A percentile compares a stretch with the other conserved stretches of the same genome.
Evolutionary conservation across 1,284 basidiomycete species (phyloP).

Genomic region (Ceratobasidium sp.): DNA sequence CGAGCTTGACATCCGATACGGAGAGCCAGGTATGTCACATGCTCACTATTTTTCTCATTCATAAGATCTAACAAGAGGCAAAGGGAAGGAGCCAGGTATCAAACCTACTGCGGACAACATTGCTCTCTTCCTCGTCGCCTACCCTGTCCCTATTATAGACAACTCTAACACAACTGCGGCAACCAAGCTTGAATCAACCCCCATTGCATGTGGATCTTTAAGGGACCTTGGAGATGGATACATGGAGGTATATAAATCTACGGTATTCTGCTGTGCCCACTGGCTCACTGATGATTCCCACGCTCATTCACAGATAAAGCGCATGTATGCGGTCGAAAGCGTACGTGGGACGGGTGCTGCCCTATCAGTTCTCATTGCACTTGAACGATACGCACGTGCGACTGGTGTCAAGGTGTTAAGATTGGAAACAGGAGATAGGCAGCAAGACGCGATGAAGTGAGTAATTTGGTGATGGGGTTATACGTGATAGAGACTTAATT

Average conservation of each 20-base stretch:
- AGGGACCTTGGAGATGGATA: constrained; percentile 30
- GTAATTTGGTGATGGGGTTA: background rate
- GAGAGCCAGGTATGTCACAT: background rate
- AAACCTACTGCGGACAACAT: constrained; percentile 35
- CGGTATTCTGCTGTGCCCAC: background rate
- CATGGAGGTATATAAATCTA: constrained; percentile 29
- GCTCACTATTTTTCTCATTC: background rate
- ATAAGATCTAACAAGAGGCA: background rate
- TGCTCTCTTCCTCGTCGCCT: constrained; percentile 29
- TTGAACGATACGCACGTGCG: constrained; percentile 21
- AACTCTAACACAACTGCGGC: background rate
- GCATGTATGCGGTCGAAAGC: constrained; percentile 35
- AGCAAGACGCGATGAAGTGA: constrained; percentile 29
- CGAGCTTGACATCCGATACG: constrained; percentile 17
- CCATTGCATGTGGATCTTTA: constrained; percentile 22
- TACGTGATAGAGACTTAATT: too few relatives aligned
- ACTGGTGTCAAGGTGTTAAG: constrained; percentile 17
- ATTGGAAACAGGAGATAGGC: constrained; percentile 15
- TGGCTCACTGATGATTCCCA: background rate
- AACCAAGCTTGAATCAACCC: constrained; percentile 7
- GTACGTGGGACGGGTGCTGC: constrained; percentile 29
- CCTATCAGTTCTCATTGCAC: constrained; percentile 12
- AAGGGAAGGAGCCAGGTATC: constrained; percentile 28
- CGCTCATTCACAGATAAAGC: constrained; percentile 12
- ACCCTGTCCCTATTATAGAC: constrained; percentile 23